Conservation (phyloP, 2,329 filamentous ascomycete species). For the Bipolaris oryzae region DNA sequence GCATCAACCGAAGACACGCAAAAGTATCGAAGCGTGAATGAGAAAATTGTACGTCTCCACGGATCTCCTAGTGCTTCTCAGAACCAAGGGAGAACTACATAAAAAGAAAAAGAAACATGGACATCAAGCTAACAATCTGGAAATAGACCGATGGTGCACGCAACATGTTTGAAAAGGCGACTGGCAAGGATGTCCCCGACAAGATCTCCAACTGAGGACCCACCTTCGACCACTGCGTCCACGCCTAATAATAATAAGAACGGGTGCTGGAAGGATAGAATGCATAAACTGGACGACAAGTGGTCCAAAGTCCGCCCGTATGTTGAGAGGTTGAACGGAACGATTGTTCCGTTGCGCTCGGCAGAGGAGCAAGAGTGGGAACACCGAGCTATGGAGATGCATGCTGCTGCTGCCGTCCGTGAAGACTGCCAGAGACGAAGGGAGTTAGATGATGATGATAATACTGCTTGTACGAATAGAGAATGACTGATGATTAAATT, state of each 20-base stretch:
- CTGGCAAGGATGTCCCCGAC: constrained; percentile 56
- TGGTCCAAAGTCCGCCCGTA: constrained; percentile 21
- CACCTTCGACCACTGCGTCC: background rate
- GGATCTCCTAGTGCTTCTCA: too few relatives aligned
- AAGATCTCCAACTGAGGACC: constrained; percentile 55
- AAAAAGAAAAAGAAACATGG: too few relatives aligned
- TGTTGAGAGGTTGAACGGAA: constrained; percentile 22
- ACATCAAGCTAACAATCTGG: background rate
- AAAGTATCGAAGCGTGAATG: constrained; percentile 49
- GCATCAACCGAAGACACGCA: constrained; percentile 38
- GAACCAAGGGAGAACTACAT: too few relatives aligned
- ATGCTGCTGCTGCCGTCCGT: background rate
- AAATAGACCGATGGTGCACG: constrained; percentile 55
- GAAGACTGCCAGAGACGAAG: too few relatives aligned
- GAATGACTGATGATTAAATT: too few relatives aligned
- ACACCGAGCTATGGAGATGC: too few relatives aligned
- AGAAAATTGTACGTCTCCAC: constrained; percentile 43
- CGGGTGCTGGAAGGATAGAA: background rate
- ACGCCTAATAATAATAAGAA: background rate
- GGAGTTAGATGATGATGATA: too few relatives aligned
- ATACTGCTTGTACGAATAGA: too few relatives aligned
- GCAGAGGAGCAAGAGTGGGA: background rate
- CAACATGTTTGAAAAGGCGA: constrained; percentile 58
- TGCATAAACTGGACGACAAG: constrained; percentile 14
- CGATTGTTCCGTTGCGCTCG: constrained; percentile 8